phyloP scores from a whole-genome alignment of 2,329 filamentous ascomycete species.

The Colletotrichum salicis region DNA sequence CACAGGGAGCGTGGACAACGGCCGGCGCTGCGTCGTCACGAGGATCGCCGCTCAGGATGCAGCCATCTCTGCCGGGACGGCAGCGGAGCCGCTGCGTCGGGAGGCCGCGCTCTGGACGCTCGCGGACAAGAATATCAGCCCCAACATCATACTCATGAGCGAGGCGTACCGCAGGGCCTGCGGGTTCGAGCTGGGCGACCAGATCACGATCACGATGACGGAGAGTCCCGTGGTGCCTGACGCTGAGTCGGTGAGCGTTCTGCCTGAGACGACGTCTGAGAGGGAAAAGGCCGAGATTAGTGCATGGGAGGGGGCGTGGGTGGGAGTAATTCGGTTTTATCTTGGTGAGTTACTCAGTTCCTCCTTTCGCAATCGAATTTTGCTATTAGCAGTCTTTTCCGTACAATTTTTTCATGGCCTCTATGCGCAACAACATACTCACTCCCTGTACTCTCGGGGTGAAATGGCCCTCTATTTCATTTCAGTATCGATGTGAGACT shows the following conservation, averaged over 20 bases:
- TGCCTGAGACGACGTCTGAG: slow-evolving; percentile 23
- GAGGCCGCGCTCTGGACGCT: slow-evolving; percentile 63
- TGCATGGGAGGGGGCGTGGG: slow-evolving; percentile 39
- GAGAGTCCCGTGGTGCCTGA: slow-evolving; percentile 62
- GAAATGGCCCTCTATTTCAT: neutral
- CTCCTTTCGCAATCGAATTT: neutral
- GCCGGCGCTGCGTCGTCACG: slow-evolving; percentile 55
- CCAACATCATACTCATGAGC: slow-evolving; percentile 77
- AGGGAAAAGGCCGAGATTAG: slow-evolving; percentile 48
- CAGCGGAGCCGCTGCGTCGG: slow-evolving; percentile 41
- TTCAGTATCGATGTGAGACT: slow-evolving; percentile 29
- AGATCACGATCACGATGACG: slow-evolving; percentile 68
- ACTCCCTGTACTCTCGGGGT: neutral
- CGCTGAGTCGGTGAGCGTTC: slow-evolving; percentile 60
- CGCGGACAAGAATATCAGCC: slow-evolving; percentile 70
- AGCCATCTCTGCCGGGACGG: slow-evolving; percentile 35
- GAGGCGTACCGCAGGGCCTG: slow-evolving; percentile 78
- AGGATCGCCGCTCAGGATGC: slow-evolving; percentile 37
- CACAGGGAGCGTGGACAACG: slow-evolving; percentile 55
- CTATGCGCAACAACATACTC: neutral
- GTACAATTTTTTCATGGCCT: neutral
- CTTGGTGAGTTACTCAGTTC: slow-evolving; percentile 3
- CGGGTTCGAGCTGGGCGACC: slow-evolving; percentile 77
- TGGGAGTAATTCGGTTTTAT: slow-evolving; percentile 24
- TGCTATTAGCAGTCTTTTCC: neutral